Base-by-base conservation (phyloP, 2,329 filamentous ascomycete genomes). In the Coleophoma eucalyptorum region DNA sequence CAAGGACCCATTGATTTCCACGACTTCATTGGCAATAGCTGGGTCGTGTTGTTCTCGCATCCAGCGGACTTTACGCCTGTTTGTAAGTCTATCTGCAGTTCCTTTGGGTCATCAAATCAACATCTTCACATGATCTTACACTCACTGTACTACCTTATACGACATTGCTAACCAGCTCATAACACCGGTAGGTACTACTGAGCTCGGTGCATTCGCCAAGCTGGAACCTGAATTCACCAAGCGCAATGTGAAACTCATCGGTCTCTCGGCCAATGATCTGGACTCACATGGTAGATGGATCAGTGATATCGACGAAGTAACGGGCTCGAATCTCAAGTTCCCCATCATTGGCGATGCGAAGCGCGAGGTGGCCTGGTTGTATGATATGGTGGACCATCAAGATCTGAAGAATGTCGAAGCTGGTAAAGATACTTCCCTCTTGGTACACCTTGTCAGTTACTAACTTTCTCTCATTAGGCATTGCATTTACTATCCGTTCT, bases 31-130 rank as follows among this genome's bases (percentile, higher is more conserved):
- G 84, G 81, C 64, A 76, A 86, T 73, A 84, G 78, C 67, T 91
- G 88, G 88, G 81, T 84, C 50, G 80, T 92, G 58, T 77, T 92
- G 61, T 91, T 92, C 78, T 89, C 85, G 15, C 88, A 91, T 73
- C 88, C 88, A 2, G 86, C 84, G 70, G 90, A 96, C 72, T 96
- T 87, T 78, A 96, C 91, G 1, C 91, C 90, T 51, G 90, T 95
- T 48, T 96, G 90, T 79, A 8, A 26, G 26, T 26, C 26, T 26
- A 5, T 26, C 26, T 5, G 26, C 26, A 26, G 26, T 26, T 26
- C 26, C 10, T 8, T 26, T 26, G 3, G 26, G 26, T 8, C 26
- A 26, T 26, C 26, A 26, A 26, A 26, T 26, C 26, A 26, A 26
- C 26, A 7, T 7, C 26, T 7, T 26, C 26, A 26, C 6, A 26